Conservation (phyloP, 1,284 basidiomycete species). For the Ustilago crameri region DNA sequence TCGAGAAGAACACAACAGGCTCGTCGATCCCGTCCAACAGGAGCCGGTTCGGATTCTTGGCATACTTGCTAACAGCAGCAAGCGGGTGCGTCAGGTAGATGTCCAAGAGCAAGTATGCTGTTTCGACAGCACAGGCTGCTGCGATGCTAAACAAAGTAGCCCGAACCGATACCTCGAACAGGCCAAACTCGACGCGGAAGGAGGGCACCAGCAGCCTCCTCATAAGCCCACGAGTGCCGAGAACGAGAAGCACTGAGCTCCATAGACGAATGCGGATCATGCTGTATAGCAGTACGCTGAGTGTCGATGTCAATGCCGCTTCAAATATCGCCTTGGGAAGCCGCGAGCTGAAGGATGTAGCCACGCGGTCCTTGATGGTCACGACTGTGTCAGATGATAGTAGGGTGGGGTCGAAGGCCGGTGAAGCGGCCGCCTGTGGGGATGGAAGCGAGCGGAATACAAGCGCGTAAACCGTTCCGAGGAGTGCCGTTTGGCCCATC, state of each 20-base stretch:
- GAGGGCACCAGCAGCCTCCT: constrained; percentile 53
- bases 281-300: constrained; percentile 28
- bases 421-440: constrained; percentile 18
- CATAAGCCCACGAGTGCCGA: constrained; percentile 42
- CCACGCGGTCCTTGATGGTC: constrained; percentile 46
- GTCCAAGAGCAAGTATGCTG: constrained; percentile 51
- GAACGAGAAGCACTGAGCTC: constrained; percentile 38
- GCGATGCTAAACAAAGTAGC: constrained; percentile 28
- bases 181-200: constrained; percentile 48
- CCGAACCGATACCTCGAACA: constrained; percentile 26
- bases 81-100: constrained; percentile 59
- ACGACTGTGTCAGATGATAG: constrained; percentile 2
- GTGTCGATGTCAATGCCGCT: constrained; percentile 17
- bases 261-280: constrained; percentile 46
- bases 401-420: constrained; percentile 26
- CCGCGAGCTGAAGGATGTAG: constrained; percentile 5
- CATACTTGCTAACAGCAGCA: constrained; percentile 24
- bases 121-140: constrained; percentile 36
- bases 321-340: constrained; percentile 9
- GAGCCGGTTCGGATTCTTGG: constrained; percentile 40
- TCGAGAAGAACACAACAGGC: constrained; percentile 48
- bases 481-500: constrained; percentile 17
- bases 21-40: constrained; percentile 53
- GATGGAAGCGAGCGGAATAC: constrained; percentile 24
- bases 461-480: constrained; percentile 33